phyloP scores from a whole-genome alignment of 2,329 filamentous ascomycete species.

The Diatrype stigma region DNA sequence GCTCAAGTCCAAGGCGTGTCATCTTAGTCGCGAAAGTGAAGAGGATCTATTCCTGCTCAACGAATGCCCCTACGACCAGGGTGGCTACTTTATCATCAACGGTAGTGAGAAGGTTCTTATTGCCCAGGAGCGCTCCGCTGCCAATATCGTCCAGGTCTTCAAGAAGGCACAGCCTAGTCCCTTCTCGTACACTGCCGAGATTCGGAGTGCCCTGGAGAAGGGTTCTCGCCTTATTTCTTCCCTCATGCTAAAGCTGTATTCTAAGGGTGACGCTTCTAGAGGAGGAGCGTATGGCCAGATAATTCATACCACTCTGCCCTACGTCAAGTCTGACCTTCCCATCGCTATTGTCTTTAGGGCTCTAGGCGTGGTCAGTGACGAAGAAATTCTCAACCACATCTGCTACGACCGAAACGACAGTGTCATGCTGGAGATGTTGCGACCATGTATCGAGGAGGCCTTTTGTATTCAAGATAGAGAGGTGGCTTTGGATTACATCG shows the following conservation, averaged over 20 bases:
- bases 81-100: slow-evolving; percentile 99
- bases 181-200: slow-evolving; percentile 91
- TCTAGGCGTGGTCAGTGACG: slow-evolving; percentile 90
- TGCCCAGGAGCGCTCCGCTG: slow-evolving; percentile 93
- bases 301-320: slow-evolving; percentile 86
- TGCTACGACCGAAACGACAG: slow-evolving; percentile 94
- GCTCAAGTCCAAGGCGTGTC: slow-evolving; percentile 95
- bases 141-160: slow-evolving; percentile 99
- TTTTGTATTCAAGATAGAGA: slow-evolving; percentile 95
- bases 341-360: slow-evolving; percentile 95
- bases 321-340: slow-evolving; percentile 89
- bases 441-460: slow-evolving; percentile 94
- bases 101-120: slow-evolving; percentile 98
- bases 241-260: slow-evolving; percentile 83
- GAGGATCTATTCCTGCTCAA: slow-evolving; percentile 86
- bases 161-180: slow-evolving; percentile 92
- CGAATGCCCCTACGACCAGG: slow-evolving; percentile 97
- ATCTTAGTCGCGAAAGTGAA: slow-evolving; percentile 77
- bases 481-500: slow-evolving; percentile 91
- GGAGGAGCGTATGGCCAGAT: slow-evolving; percentile 74
- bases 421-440: slow-evolving; percentile 95
- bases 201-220: slow-evolving; percentile 93
- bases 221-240: slow-evolving; percentile 92
- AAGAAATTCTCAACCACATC: slow-evolving; percentile 97
- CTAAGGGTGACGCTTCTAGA: slow-evolving; percentile 76